phyloP scores from a whole-genome alignment of 345 rosid species.

The Eucalyptus regnans region DNA sequence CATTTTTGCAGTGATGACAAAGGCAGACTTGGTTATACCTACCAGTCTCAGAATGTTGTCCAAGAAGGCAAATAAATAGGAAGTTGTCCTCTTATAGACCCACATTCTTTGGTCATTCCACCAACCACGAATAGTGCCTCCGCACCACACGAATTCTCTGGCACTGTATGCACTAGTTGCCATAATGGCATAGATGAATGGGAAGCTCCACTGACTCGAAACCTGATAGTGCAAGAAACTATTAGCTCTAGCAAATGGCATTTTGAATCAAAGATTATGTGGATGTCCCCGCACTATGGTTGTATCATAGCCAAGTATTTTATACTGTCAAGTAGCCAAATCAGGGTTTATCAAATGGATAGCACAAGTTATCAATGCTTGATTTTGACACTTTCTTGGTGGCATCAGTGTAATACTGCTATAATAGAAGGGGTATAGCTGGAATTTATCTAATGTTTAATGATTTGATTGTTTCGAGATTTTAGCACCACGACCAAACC shows the following conservation, averaged over 20 bases:
- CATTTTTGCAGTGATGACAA: constrained; percentile 23
- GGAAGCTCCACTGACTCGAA: constrained; percentile 22
- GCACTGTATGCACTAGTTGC: constrained; percentile 10
- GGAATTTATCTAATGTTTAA: not conserved
- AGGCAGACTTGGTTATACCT: constrained; percentile 9
- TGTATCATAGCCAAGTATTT: not conserved
- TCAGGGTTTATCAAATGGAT: not conserved
- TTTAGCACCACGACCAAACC: not conserved
- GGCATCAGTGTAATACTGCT: not conserved
- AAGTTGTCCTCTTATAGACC: constrained; percentile 27
- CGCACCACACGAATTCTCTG: constrained; percentile 10
- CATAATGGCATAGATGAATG: constrained; percentile 11
- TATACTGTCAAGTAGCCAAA: not conserved
- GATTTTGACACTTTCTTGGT: not conserved
- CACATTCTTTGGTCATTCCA: constrained; percentile 30
- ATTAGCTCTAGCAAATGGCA: not conserved
- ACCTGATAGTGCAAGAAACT: not conserved
- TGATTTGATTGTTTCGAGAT: not conserved
- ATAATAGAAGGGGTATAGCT: not conserved
- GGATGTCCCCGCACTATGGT: not conserved
- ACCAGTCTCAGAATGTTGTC: constrained; percentile 10
- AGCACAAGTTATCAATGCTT: not conserved
- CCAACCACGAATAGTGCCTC: constrained; percentile 28
- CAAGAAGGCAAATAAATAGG: constrained; percentile 23
- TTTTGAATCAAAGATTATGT: not conserved